A percentile compares a stretch with the other conserved stretches of the same genome.
These are phyloP conservation scores for Ligustrum vulgare DNA, from an alignment of 257 asterid species.

Conservation along the genomic window DNA sequence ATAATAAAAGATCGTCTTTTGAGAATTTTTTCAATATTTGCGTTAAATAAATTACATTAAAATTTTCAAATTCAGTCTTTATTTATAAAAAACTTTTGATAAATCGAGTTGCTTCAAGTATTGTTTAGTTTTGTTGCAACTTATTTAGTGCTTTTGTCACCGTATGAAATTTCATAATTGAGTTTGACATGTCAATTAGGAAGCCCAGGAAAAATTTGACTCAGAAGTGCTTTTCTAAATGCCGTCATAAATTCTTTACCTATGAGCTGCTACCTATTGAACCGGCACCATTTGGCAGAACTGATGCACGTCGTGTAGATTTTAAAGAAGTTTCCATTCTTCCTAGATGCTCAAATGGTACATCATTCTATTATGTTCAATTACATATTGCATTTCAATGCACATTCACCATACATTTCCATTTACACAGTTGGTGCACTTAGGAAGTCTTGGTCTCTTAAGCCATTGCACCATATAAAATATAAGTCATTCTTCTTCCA, in stretches of 20 bases:
- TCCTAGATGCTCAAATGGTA: constrained; percentile 34
- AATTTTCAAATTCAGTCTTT: not conserved
- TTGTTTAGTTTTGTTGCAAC: not conserved
- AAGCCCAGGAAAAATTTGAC: constrained; percentile 96
- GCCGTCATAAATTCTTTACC: constrained; percentile 25
- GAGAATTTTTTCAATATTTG: not conserved
- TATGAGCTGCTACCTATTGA: constrained; percentile 28
- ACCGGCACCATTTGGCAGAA: constrained; percentile 23
- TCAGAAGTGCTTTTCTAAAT: constrained; percentile 98
- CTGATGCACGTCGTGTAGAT: constrained; percentile 27
- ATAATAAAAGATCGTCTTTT: not conserved
- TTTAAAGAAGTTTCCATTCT: constrained; percentile 29
- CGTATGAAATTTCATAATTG: constrained; percentile 21
- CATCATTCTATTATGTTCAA: too few relatives aligned
- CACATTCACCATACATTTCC: too few relatives aligned
- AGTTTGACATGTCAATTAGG: constrained; percentile 49
- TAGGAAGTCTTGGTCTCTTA: too few relatives aligned
- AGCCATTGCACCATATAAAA: too few relatives aligned
- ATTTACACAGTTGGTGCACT: too few relatives aligned
- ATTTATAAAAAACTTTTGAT: not conserved
- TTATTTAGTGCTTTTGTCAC: not conserved
- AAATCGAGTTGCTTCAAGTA: not conserved
- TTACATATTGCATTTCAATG: too few relatives aligned
- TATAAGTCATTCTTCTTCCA: too few relatives aligned
- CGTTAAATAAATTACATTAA: not conserved